Base-by-base conservation (phyloP, 73 alveolate genomes). In the Symbiodinium pilosum region DNA sequence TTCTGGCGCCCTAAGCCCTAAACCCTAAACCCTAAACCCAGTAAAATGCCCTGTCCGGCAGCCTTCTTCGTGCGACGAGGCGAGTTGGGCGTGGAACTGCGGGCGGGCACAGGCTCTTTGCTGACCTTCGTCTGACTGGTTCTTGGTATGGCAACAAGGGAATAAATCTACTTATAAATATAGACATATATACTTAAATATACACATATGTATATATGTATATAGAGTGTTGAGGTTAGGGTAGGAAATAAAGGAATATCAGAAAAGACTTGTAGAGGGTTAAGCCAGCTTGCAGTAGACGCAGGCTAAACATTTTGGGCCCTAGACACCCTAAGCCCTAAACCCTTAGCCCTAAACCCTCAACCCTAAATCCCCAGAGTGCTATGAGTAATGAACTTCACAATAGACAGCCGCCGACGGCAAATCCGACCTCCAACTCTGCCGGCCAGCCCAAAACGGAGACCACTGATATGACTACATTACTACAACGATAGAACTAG, bases 41-140 rank as follows among this genome's bases (percentile, higher is more conserved):
- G n/a, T n/a, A n/a, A n/a, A n/a, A n/a, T n/a, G n/a, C n/a, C 59
- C 59, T 47, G 59, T 14, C 59, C 59, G 59, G 81, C 32, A 54
- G 81, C 81, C 81, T 64, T 64, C 81, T 64, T 64, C 38, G 38
- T 28, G 39, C 81, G 81, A 24, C 81, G 81, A 9, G 81, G 81
- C 38, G 81, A 64, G 30, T 32, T 64, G 81, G 81, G 81, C 6
- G 81, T 64, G 30, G 81, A 64, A 38, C 81, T 64, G 39, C 81
- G 81, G 81, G 81, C 30, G 16, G 81, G 81, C 24, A 64, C 81
- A 9, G 81, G 81, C 81, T 64, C 81, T 28, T 64, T 64, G 81
- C 32, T 28, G 38, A 38, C 81, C 81, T 64, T 32, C 81, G 59
- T 47, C 21, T 47, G n/a, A n/a, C n/a, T n/a, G n/a, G n/a, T n/a